Evolutionary conservation across 345 rosid genomes (phyloP).

Genomic region (Melaleuca quinquenervia): DNA sequence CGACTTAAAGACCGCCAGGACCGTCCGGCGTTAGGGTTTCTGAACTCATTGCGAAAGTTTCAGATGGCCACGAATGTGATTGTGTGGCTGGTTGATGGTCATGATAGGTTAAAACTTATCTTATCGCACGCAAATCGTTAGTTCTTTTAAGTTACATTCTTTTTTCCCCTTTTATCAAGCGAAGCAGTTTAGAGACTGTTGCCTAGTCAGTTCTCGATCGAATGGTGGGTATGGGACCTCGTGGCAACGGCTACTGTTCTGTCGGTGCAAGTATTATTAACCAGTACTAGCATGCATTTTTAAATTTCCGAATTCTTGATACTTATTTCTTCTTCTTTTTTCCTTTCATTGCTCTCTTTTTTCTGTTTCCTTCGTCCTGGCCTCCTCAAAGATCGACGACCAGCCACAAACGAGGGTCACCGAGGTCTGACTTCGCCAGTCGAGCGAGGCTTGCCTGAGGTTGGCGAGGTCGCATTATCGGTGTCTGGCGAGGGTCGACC

Average conservation of each 20-base stretch:
- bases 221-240: neutral
- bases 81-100: neutral
- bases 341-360: too few species aligned
- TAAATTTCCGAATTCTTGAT: too few species aligned
- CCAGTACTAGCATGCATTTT: neutral
- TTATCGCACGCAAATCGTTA: neutral
- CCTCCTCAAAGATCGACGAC: too few species aligned
- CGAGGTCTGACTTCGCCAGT: too few species aligned
- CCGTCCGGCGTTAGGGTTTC: neutral
- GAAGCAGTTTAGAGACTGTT: neutral
- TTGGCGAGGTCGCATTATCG: too few species aligned
- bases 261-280: neutral
- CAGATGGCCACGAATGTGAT: neutral
- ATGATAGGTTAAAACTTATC: neutral
- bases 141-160: neutral
- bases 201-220: neutral
- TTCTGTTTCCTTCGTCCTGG: too few species aligned
- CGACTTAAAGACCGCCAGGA: neutral
- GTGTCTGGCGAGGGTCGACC: too few species aligned
- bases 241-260: neutral
- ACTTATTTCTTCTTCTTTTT: too few species aligned
- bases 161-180: neutral
- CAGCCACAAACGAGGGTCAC: too few species aligned
- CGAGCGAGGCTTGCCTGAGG: too few species aligned
- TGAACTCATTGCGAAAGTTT: neutral